Conservation (phyloP, 2,329 filamentous ascomycete genomes). For the Eurotiales sp. region DNA sequence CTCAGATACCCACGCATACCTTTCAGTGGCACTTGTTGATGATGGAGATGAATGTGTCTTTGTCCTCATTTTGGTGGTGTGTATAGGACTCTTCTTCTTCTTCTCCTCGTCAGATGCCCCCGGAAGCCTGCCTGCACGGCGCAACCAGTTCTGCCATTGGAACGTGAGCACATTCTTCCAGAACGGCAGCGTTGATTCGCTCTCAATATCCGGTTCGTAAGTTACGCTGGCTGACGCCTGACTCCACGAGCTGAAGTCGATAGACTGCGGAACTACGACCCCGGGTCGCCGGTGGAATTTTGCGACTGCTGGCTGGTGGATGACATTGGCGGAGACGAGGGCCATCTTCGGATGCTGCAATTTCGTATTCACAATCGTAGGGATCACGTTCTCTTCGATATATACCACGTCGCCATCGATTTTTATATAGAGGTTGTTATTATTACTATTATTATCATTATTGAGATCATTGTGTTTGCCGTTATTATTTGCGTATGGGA, state of each 20-base stretch:
- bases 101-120: slow-evolving; percentile 45
- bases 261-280: slow-evolving; percentile 52
- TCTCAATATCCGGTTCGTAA: slow-evolving; percentile 26
- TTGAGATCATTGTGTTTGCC: no score
- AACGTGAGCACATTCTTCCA: slow-evolving; percentile 33
- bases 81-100: no score
- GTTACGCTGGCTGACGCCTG: slow-evolving; percentile 19
- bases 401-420: slow-evolving; percentile 44
- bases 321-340: slow-evolving; percentile 54
- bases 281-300: slow-evolving; percentile 55
- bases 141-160: slow-evolving; percentile 24
- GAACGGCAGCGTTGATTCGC: slow-evolving; percentile 28
- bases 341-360: slow-evolving; percentile 50
- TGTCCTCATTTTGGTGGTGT: neutral
- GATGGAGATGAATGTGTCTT: neutral
- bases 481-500: neutral
- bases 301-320: slow-evolving; percentile 54
- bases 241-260: slow-evolving; percentile 35
- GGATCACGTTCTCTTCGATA: slow-evolving; percentile 46
- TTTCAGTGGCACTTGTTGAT: slow-evolving; percentile 39
- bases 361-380: slow-evolving; percentile 52
- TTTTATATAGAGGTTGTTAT: slow-evolving; percentile 35
- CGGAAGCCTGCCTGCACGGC: slow-evolving; percentile 22
- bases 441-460: slow-evolving; percentile 18
- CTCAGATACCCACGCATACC: slow-evolving; percentile 50